Evolutionary conservation across 805 yeast genomes (phyloP).

Genomic region (Alloascoidea hylecoeti): DNA sequence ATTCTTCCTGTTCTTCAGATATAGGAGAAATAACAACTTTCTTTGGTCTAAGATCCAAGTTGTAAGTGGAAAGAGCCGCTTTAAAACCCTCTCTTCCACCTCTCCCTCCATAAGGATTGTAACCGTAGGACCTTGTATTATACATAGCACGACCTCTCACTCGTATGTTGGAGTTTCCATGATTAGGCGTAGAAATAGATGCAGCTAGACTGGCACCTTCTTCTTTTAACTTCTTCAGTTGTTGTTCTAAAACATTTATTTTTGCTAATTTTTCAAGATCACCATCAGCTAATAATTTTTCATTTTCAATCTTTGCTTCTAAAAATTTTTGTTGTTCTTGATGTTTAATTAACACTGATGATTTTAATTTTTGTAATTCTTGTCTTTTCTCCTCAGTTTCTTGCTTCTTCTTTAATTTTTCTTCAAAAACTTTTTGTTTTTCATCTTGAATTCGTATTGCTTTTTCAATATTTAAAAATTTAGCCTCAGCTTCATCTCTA

Average conservation of each 20-base stretch:
- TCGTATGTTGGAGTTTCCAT: constrained; percentile 8
- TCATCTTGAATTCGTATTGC: constrained; percentile 21
- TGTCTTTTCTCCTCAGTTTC: constrained; percentile 18
- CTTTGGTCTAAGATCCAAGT: constrained; percentile 23
- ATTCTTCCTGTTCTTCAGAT: constrained; percentile 17
- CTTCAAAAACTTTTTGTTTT: constrained; percentile 26
- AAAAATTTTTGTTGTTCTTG: constrained; percentile 14
- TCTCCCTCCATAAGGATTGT: constrained; percentile 4
- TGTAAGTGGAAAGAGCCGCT: constrained; percentile 13
- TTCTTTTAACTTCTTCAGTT: constrained; percentile 17
- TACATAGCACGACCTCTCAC: constrained; percentile 9
- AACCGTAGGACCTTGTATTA: constrained; percentile 9
- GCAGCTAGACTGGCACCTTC: constrained; percentile 18
- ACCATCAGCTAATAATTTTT: constrained; percentile 9
- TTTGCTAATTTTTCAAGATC: constrained; percentile 8
- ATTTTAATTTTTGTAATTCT: constrained; percentile 19
- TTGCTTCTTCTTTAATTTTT: constrained; percentile 19
- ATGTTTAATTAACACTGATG: constrained; percentile 19
- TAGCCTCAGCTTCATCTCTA: background rate
- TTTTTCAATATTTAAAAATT: constrained; percentile 20
- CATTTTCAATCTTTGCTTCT: constrained; percentile 9
- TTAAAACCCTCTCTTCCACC: constrained; percentile 9
- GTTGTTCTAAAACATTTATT: constrained; percentile 16
- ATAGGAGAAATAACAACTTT: constrained; percentile 18
- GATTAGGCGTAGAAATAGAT: constrained; percentile 2